phyloP scores from a whole-genome alignment of 2,329 filamentous ascomycete genomes.

The Aspergillus pseudoviridinutans region DNA sequence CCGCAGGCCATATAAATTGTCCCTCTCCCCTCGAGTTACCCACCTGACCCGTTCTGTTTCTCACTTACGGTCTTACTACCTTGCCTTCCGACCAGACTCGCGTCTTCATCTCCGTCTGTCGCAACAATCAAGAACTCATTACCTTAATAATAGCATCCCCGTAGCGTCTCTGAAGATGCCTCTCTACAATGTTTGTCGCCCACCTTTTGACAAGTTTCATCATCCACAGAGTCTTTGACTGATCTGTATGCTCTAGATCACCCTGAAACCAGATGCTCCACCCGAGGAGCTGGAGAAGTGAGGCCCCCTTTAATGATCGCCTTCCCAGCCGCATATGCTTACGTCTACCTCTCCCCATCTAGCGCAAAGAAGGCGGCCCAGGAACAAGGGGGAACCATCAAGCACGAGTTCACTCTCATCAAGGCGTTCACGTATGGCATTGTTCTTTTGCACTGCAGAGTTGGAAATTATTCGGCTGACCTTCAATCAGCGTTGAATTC shows the following conservation, averaged over 20 bases:
- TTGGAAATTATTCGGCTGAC: slow-evolving; percentile 8
- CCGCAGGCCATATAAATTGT: neutral
- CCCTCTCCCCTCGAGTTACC: neutral
- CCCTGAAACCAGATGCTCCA: slow-evolving; percentile 68
- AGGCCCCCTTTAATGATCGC: slow-evolving; percentile 19
- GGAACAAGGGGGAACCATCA: slow-evolving; percentile 78
- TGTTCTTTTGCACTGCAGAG: neutral
- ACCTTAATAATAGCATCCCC: neutral
- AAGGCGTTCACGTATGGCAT: slow-evolving; percentile 83
- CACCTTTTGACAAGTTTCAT: neutral
- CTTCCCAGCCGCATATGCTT: slow-evolving; percentile 4
- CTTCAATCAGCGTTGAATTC: slow-evolving; percentile 62
- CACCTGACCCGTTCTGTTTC: neutral
- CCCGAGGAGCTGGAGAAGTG: slow-evolving; percentile 65
- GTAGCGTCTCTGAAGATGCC: slow-evolving; percentile 26
- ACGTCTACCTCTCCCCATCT: slow-evolving; percentile 10
- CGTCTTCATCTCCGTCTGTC: neutral
- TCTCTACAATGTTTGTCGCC: slow-evolving; percentile 35
- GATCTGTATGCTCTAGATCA: slow-evolving; percentile 56
- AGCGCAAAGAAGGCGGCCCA: slow-evolving; percentile 73
- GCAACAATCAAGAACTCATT: slow-evolving; percentile 1
- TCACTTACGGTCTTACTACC: neutral
- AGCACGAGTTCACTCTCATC: slow-evolving; percentile 78
- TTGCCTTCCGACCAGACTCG: neutral
- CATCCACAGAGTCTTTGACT: neutral